Evolutionary conservation across 768 basidiomycete species (phyloP).

Genomic region (Podaxis rugospora): DNA sequence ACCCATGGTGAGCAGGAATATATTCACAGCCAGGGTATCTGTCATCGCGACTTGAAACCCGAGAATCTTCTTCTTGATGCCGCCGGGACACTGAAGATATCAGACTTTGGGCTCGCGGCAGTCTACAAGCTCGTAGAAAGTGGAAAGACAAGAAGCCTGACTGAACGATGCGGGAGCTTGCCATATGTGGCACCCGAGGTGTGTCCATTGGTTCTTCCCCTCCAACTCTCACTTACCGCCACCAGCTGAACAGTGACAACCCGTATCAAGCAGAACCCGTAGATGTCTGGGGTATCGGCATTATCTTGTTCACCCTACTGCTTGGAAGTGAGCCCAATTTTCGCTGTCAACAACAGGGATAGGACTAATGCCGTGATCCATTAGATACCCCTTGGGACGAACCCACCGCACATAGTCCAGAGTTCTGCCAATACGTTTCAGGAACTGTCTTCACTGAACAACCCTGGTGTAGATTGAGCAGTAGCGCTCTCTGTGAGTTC

Average conservation of each 20-base stretch:
- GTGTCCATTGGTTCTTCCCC: slow-evolving; percentile 14
- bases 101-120: slow-evolving; percentile 91
- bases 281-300: slow-evolving; percentile 94
- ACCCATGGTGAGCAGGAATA: slow-evolving; percentile 48
- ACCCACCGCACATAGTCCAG: slow-evolving; percentile 73
- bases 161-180: slow-evolving; percentile 84
- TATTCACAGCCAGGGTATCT: slow-evolving; percentile 86
- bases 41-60: slow-evolving; percentile 95
- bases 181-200: slow-evolving; percentile 97
- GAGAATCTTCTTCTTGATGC: slow-evolving; percentile 90
- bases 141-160: slow-evolving; percentile 71
- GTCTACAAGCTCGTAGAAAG: slow-evolving; percentile 83
- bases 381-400: slow-evolving; percentile 96
- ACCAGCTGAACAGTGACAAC: slow-evolving; percentile 57
- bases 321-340: slow-evolving; percentile 70
- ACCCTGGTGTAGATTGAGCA: slow-evolving; percentile 74
- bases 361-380: neutral
- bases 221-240: neutral
- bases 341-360: neutral
- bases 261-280: slow-evolving; percentile 90
- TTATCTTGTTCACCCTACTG: slow-evolving; percentile 88
- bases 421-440: slow-evolving; percentile 71
- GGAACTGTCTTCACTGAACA: slow-evolving; percentile 69
- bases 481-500: slow-evolving; percentile 56
- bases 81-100: slow-evolving; percentile 84